Base-by-base conservation (phyloP, 106 monocot genomes). In the Phalaenopsis equestris region DNA sequence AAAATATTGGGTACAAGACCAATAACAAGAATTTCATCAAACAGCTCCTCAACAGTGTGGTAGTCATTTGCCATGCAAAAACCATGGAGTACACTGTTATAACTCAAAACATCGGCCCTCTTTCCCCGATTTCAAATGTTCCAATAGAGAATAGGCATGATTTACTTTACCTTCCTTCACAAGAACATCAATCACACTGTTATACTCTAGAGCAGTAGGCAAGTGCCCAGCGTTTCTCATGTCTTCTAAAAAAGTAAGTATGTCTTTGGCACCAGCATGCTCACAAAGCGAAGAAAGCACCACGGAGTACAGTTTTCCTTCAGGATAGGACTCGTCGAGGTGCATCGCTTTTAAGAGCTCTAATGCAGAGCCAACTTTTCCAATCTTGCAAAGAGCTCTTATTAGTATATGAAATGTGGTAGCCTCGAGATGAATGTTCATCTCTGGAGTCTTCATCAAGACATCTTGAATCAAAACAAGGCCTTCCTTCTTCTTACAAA, bases 11-110 rank as follows among this genome's bases (percentile, higher is more conserved):
- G 95, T 45, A 83, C 37, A 55, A 89, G 70, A 30, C 95, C 95
- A n/a, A 76, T 80, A 24, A 95, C 9, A 68, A 95, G 90, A 65
- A 92, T 86, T 82, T 92, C 95, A 84, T 95, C 95, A 79, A 95
- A 95, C 55, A 92, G 38, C 15, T 89, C 86, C 56, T 91, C 89
- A 30, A 77, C 89, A 72, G 72, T 85, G 1, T 73, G 37, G 58
- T 89, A 91, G 42, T 85, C 83, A 45, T 77, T 75, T 23, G 48
- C 42, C 52, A 75, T 77, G 47, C 73, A 46, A 45, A 88, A 92
- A 2, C 84, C 92, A 56, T 70, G 38, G 21, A 95, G 82, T 10
- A 92, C 75, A 48, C 39, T 64, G 23, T 87, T 86, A 86, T 92
- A 92, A 42, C 82, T 83, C 12, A 5, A 24, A 16, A 90, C 72